Conservation (phyloP, 768 basidiomycete species). For the Termitomyces sp. region DNA sequence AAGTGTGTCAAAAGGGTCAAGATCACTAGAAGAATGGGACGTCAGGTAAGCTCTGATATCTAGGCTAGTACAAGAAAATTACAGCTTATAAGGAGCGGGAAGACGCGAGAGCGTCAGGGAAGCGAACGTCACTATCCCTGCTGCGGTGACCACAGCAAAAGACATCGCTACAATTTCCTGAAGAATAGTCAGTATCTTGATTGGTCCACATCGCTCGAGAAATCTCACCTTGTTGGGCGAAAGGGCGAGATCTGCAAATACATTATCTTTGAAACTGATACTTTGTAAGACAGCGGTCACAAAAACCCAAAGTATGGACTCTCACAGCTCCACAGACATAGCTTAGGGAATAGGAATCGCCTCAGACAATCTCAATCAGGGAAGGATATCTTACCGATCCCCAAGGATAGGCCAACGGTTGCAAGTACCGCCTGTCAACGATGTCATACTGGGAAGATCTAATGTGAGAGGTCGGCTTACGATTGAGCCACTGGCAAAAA, state of each 20-base stretch:
- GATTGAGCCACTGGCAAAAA: slow-evolving; percentile 3
- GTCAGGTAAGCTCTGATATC: neutral
- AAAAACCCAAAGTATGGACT: neutral
- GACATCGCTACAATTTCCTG: slow-evolving; percentile 5
- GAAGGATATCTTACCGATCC: slow-evolving; percentile 7
- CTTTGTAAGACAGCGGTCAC: neutral
- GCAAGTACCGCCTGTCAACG: slow-evolving; percentile 6
- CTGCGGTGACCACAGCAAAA: slow-evolving; percentile 7
- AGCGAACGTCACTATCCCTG: slow-evolving; percentile 4
- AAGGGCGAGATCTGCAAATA: slow-evolving; percentile 7
- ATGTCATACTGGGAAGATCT: neutral
- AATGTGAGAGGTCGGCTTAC: neutral
- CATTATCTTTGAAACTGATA: slow-evolving; percentile 5
- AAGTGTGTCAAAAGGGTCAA: slow-evolving; percentile 8
- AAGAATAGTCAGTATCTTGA: neutral
- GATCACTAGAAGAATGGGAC: neutral
- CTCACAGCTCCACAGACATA: neutral
- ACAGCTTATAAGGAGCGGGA: slow-evolving; percentile 10
- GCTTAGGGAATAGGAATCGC: slow-evolving; percentile 1
- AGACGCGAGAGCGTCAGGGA: slow-evolving; percentile 1
- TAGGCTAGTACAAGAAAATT: neutral
- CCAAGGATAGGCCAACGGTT: slow-evolving; percentile 9
- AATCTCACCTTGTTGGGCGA: slow-evolving; percentile 6
- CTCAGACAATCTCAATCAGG: neutral
- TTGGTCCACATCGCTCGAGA: neutral